These are phyloP conservation scores for Alternaria consortialis DNA, from an alignment of 2,329 filamentous ascomycete genomes.

Conservation along the genomic window DNA sequence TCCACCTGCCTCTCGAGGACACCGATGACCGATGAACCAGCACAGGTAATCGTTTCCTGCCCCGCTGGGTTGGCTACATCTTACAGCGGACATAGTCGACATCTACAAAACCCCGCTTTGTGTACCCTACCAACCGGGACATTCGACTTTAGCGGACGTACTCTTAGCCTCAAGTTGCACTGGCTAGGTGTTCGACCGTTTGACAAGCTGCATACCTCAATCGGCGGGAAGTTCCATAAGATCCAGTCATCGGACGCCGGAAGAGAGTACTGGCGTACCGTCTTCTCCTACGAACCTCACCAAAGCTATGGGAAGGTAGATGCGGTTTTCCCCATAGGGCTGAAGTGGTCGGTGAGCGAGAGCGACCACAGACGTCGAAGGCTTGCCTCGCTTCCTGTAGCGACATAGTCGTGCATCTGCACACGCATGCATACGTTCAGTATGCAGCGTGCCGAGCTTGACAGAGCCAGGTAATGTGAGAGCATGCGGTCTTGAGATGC, in stretches of 20 bases:
- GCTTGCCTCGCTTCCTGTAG: no score
- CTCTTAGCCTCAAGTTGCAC: background rate
- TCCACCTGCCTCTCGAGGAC: background rate
- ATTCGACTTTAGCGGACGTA: background rate
- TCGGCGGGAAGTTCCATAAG: background rate
- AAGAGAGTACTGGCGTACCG: background rate
- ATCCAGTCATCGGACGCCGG: background rate
- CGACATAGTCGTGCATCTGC: no score
- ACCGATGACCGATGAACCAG: background rate
- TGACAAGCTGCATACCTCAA: no score
- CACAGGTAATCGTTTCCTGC: background rate
- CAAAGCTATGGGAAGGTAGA: background rate
- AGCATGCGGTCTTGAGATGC: conserved; percentile 74
- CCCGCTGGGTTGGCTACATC: background rate
- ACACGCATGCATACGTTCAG: background rate
- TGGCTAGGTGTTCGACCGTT: background rate
- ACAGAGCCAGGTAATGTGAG: background rate
- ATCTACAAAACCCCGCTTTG: background rate
- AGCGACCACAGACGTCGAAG: conserved; percentile 4
- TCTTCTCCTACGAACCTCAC: background rate
- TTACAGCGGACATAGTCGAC: background rate
- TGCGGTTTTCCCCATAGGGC: background rate
- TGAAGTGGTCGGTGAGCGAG: conserved; percentile 39
- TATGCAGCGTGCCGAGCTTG: background rate
- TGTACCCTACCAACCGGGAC: background rate